Conservation (phyloP, 441 rosid genomes). For the Viola pubescens region DNA sequence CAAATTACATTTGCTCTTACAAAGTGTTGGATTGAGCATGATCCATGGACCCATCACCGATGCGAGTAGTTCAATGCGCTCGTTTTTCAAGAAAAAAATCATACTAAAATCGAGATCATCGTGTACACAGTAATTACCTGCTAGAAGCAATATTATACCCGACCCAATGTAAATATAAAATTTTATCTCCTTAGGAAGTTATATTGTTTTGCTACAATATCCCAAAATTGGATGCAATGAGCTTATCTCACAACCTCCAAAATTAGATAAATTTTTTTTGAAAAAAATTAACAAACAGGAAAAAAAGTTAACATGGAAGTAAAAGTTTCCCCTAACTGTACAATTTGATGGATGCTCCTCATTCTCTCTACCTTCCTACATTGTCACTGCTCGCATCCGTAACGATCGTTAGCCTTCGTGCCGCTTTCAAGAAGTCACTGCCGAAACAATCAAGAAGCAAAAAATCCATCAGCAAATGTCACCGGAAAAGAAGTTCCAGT, state of each 20-base stretch:
- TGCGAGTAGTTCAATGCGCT: too few species aligned
- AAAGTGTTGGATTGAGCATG: too few species aligned
- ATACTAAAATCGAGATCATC: too few species aligned
- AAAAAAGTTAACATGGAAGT: conserved; percentile 1
- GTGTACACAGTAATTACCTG: too few species aligned
- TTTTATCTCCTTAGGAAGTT: conserved; percentile 3
- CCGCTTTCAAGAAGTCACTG: conserved; percentile 76
- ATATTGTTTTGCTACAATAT: conserved; percentile 16
- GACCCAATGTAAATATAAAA: not conserved
- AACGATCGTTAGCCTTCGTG: conserved; percentile 66
- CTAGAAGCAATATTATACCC: too few species aligned
- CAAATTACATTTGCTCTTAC: too few species aligned
- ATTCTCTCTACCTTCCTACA: conserved; percentile 37
- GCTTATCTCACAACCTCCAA: conserved; percentile 17
- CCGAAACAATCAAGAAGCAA: conserved; percentile 4
- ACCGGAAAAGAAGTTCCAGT: not conserved
- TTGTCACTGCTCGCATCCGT: conserved; percentile 57
- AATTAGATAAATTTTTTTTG: not conserved
- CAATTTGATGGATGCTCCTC: conserved; percentile 19
- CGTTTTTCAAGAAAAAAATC: too few species aligned
- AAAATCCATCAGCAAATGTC: not conserved
- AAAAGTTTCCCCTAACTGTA: conserved; percentile 24
- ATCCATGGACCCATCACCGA: too few species aligned
- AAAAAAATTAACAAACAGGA: not conserved
- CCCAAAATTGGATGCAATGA: conserved; percentile 20